Evolutionary conservation across 306 rosid species (phyloP).

Genomic region (Trifolium fragiferum): DNA sequence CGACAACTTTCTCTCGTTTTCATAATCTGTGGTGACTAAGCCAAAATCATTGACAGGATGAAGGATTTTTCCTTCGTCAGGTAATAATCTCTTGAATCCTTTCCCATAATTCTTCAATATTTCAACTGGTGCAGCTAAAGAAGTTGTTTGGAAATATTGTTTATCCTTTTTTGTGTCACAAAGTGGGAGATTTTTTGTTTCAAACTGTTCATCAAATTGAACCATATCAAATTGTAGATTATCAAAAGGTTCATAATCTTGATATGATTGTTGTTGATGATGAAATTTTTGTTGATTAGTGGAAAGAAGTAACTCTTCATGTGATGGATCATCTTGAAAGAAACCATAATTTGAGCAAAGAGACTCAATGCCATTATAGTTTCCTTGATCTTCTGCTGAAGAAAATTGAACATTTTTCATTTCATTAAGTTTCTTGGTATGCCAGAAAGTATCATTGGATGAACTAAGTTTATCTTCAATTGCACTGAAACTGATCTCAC

Average conservation of each 20-base stretch:
- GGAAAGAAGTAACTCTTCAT: conserved; percentile 30
- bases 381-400: conserved; percentile 35
- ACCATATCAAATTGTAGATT: conserved; percentile 48
- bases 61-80: conserved; percentile 37
- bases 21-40: neutral
- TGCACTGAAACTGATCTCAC: conserved; percentile 32
- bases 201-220: conserved; percentile 37
- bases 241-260: conserved; percentile 46
- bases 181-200: conserved; percentile 35
- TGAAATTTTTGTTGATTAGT: conserved; percentile 45
- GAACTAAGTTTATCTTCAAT: conserved; percentile 46
- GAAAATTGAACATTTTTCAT: conserved; percentile 31
- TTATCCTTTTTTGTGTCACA: conserved; percentile 38
- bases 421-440: conserved; percentile 14
- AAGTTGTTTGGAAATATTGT: conserved; percentile 17
- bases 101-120: conserved; percentile 57
- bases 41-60: conserved; percentile 36
- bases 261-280: conserved; percentile 21
- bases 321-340: conserved; percentile 33
- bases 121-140: conserved; percentile 53
- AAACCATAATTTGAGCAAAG: conserved; percentile 39
- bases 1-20: conserved; percentile 48
- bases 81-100: conserved; percentile 47
- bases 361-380: conserved; percentile 39
- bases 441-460: conserved; percentile 39